A percentile compares a stretch with the other conserved stretches of the same genome.
These are phyloP conservation scores for Chlorophyllum brunneum DNA, from an alignment of 768 basidiomycete genomes.

Conservation along the genomic window DNA sequence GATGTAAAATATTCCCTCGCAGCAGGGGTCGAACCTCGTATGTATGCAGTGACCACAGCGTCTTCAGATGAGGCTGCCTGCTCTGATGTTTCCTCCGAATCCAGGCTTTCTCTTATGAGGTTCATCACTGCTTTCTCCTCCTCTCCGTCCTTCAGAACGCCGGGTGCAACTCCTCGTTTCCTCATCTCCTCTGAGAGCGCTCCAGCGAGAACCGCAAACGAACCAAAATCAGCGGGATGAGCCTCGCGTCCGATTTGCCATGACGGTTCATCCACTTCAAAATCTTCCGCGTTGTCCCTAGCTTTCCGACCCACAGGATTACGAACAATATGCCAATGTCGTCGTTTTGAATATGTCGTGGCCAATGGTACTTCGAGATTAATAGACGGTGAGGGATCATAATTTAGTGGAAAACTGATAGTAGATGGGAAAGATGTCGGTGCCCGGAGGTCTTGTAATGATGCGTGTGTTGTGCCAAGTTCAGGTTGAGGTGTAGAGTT, in stretches of 20 bases:
- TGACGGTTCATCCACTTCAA: constrained; percentile 31
- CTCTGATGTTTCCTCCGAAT: constrained; percentile 25
- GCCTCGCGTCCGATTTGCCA: constrained; percentile 52
- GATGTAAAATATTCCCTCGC: constrained; percentile 44
- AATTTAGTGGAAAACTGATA: constrained; percentile 22
- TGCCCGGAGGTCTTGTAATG: constrained; percentile 19
- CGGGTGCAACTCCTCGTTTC: constrained; percentile 22
- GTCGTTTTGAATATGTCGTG: constrained; percentile 30
- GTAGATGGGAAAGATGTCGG: constrained; percentile 22
- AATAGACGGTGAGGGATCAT: constrained; percentile 19
- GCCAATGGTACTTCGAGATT: constrained; percentile 11
- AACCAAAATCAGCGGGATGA: constrained; percentile 57
- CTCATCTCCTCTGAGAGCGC: constrained; percentile 42
- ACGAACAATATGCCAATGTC: constrained; percentile 61
- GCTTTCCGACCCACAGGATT: constrained; percentile 45
- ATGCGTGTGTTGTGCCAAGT: constrained; percentile 18
- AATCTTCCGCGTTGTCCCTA: constrained; percentile 53
- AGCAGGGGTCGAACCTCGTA: constrained; percentile 16
- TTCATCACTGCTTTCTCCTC: constrained; percentile 31
- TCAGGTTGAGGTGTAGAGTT: constrained; percentile 17
- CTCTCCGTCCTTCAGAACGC: constrained; percentile 20
- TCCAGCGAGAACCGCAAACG: constrained; percentile 51
- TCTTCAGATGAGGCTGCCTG: constrained; percentile 13
- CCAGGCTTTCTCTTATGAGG: constrained; percentile 34
- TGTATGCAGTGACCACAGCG: constrained; percentile 15